Percentiles rank a stretch among this genome's conserved stretches.
Evolutionary conservation across 345 rosid species (phyloP).

Genomic region (Camelina laxa): DNA sequence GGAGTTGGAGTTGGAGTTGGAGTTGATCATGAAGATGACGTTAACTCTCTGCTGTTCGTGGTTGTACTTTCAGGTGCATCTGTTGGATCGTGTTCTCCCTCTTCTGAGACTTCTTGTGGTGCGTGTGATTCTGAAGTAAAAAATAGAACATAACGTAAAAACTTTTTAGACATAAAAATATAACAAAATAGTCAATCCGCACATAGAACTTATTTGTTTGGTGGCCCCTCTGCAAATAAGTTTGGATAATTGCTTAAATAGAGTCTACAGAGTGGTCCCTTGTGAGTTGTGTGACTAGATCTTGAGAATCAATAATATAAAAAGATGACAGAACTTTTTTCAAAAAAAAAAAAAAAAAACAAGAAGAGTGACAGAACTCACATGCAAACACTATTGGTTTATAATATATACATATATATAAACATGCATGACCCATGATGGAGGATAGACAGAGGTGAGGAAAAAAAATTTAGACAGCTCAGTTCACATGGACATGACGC

Average conservation of each 20-base stretch:
- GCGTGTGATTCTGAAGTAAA: constrained; percentile 41
- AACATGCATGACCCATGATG: constrained; percentile 43
- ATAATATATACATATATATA: constrained; percentile 21
- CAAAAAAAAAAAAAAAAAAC: too few species aligned
- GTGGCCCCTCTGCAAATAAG: constrained; percentile 26
- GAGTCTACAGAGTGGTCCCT: constrained; percentile 38
- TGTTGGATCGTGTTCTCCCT: constrained; percentile 24
- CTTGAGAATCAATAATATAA: constrained; percentile 37
- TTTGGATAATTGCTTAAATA: constrained; percentile 37
- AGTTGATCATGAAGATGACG: constrained; percentile 37
- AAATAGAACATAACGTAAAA: constrained; percentile 1
- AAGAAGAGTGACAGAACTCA: constrained; percentile 38
- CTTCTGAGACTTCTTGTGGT: constrained; percentile 35
- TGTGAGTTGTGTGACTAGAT: constrained; percentile 42
- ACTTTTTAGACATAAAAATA: background rate
- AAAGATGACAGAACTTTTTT: constrained; percentile 33
- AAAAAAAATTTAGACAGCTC: constrained; percentile 36
- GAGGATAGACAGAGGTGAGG: constrained; percentile 39
- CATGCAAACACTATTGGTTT: constrained; percentile 45
- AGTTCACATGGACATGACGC: constrained; percentile 44
- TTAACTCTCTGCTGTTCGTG: constrained; percentile 26
- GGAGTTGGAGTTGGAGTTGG: background rate
- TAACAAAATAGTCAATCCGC: constrained; percentile 15
- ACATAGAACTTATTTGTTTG: constrained; percentile 27
- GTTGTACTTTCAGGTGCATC: constrained; percentile 42